Evolutionary conservation across 2,329 filamentous ascomycete species (phyloP).

Genomic region (Aspergillus fumigatiaffinis): DNA sequence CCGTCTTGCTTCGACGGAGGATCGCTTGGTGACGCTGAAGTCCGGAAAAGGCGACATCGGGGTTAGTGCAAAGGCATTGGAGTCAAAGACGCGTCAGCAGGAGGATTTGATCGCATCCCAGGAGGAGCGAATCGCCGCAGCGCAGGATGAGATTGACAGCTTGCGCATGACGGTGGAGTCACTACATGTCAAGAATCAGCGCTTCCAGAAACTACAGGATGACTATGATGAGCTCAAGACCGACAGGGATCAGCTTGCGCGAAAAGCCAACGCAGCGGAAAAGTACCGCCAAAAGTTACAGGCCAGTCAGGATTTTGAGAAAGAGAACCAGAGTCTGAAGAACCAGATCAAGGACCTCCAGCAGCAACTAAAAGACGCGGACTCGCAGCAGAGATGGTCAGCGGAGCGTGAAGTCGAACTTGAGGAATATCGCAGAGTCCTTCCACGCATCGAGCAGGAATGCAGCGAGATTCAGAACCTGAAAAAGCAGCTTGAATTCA

Average conservation of each 20-base stretch:
- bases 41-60: slow-evolving; percentile 46
- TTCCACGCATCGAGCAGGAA: slow-evolving; percentile 47
- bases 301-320: slow-evolving; percentile 47
- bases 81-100: slow-evolving; percentile 56
- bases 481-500: slow-evolving; percentile 47
- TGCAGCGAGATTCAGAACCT: slow-evolving; percentile 45
- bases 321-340: slow-evolving; percentile 45
- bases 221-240: slow-evolving; percentile 48
- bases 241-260: slow-evolving; percentile 43
- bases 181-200: slow-evolving; percentile 43
- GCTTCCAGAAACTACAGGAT: slow-evolving; percentile 46
- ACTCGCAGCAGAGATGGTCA: slow-evolving; percentile 38
- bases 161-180: slow-evolving; percentile 44
- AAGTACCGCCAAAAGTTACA: slow-evolving; percentile 50
- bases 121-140: slow-evolving; percentile 61
- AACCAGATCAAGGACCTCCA: slow-evolving; percentile 45
- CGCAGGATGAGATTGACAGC: slow-evolving; percentile 43
- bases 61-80: slow-evolving; percentile 42
- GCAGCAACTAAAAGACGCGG: slow-evolving; percentile 44
- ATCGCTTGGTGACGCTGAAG: slow-evolving; percentile 50
- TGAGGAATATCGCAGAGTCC: slow-evolving; percentile 42
- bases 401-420: slow-evolving; percentile 40
- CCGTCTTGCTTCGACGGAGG: slow-evolving; percentile 45
- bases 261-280: slow-evolving; percentile 47
- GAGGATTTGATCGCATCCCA: slow-evolving; percentile 68